Evolutionary conservation across 148 eudicot species (phyloP).

Genomic region (Amaranthus hypochondriacus): DNA sequence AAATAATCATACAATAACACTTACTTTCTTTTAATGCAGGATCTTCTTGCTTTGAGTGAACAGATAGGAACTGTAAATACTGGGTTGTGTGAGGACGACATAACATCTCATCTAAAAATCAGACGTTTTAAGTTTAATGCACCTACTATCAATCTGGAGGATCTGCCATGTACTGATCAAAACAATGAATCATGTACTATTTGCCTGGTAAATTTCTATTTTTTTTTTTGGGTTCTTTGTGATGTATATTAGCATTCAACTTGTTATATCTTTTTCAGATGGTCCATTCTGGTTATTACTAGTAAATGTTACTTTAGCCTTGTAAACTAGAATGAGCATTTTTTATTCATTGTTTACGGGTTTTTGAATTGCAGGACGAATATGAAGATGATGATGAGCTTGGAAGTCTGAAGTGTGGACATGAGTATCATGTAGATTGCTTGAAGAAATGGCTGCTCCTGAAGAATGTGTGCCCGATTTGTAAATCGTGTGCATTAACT

Average conservation of each 20-base stretch:
- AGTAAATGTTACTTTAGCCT: background rate
- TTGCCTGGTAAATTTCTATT: constrained; percentile 63
- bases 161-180: constrained; percentile 42
- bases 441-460: constrained; percentile 68
- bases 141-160: constrained; percentile 42
- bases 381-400: constrained; percentile 56
- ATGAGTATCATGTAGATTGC: constrained; percentile 80
- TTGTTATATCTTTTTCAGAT: background rate
- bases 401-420: constrained; percentile 77
- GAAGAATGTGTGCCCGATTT: constrained; percentile 85
- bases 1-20: background rate
- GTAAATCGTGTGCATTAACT: constrained; percentile 64
- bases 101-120: constrained; percentile 50
- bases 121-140: constrained; percentile 37
- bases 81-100: constrained; percentile 68
- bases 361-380: constrained; percentile 56
- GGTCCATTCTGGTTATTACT: too few relatives aligned
- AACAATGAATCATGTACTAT: constrained; percentile 67
- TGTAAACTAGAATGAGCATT: background rate
- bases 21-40: constrained; percentile 43
- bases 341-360: background rate
- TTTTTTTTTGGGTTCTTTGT: background rate
- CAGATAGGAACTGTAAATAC: constrained; percentile 75
- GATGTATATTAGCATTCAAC: background rate
- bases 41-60: constrained; percentile 96